These are phyloP conservation scores for Saxispiralis lemnorum DNA, from an alignment of 495 filamentous ascomycete species.

Conservation along the genomic window DNA sequence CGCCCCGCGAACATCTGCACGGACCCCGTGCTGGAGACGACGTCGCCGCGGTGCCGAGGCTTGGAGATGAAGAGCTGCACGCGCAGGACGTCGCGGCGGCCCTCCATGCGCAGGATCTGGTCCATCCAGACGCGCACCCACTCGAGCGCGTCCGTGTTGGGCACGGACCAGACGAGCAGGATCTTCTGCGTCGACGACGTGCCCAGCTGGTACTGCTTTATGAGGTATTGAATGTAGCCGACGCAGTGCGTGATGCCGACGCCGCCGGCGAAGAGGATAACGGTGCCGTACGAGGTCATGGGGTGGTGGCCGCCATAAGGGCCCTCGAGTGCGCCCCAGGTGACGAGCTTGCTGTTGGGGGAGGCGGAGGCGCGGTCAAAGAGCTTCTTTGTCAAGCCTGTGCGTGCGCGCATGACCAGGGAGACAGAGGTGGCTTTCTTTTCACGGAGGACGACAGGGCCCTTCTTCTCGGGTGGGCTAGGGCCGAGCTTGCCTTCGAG, in stretches of 20 bases:
- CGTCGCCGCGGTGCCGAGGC: conserved; percentile 60
- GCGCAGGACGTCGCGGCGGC: conserved; percentile 60
- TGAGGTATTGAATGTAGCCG: conserved; percentile 34
- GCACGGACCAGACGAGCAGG: conserved; percentile 79
- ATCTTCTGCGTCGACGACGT: conserved; percentile 38
- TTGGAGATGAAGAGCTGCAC: conserved; percentile 83
- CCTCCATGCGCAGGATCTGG: conserved; percentile 67
- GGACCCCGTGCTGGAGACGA: conserved; percentile 59
- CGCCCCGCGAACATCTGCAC: conserved; percentile 82
- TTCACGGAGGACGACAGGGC: background rate
- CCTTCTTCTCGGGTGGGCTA: background rate
- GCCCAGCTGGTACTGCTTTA: conserved; percentile 26
- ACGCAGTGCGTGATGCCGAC: conserved; percentile 45
- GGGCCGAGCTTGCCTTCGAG: conserved; percentile 21
- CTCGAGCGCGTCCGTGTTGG: conserved; percentile 62
- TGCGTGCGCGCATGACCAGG: conserved; percentile 36
- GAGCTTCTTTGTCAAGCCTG: conserved; percentile 36
- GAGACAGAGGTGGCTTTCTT: conserved; percentile 27
- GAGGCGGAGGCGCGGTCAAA: conserved; percentile 29
- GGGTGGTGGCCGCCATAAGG: conserved; percentile 39
- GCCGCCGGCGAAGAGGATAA: conserved; percentile 38
- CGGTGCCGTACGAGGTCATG: conserved; percentile 36
- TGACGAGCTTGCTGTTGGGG: conserved; percentile 26
- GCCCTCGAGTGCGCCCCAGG: conserved; percentile 35
- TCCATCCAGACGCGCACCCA: conserved; percentile 97